These are phyloP conservation scores for Lepraria neglecta DNA, from an alignment of 495 filamentous ascomycete genomes.

Conservation along the genomic window DNA sequence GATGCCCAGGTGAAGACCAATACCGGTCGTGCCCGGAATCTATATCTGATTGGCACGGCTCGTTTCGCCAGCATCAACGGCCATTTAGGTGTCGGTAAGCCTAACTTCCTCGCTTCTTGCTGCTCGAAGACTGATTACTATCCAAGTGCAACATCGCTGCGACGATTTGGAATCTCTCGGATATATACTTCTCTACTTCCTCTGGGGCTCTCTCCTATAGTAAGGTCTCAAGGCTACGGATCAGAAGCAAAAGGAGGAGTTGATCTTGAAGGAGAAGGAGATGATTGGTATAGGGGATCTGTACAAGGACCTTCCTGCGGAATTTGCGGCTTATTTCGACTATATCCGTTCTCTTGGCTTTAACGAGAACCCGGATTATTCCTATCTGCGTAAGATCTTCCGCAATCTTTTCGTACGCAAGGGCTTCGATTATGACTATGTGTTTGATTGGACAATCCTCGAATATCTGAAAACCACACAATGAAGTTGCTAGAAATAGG, in stretches of 20 bases:
- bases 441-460: no score
- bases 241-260: not conserved
- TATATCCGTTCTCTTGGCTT: conserved; percentile 30
- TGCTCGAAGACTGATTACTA: no score
- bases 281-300: conserved; percentile 16
- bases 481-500: no score
- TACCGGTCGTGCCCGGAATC: conserved; percentile 10
- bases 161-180: no score
- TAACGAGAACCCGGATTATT: conserved; percentile 29
- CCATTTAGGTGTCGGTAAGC: conserved; percentile 33
- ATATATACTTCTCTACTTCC: no score
- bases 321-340: conserved; percentile 22
- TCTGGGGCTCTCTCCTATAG: no score
- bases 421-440: no score
- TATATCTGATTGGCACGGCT: conserved; percentile 21
- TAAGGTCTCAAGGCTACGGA: no score
- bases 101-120: not conserved
- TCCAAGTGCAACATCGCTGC: no score
- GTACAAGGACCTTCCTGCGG: conserved; percentile 13
- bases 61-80: conserved; percentile 33
- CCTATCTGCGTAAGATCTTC: no score
- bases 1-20: not conserved
- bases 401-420: no score
- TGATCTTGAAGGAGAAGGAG: conserved; percentile 19
- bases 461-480: no score